Base-by-base conservation (phyloP, 179 eudicot genomes). In the Silene noctiflora region DNA sequence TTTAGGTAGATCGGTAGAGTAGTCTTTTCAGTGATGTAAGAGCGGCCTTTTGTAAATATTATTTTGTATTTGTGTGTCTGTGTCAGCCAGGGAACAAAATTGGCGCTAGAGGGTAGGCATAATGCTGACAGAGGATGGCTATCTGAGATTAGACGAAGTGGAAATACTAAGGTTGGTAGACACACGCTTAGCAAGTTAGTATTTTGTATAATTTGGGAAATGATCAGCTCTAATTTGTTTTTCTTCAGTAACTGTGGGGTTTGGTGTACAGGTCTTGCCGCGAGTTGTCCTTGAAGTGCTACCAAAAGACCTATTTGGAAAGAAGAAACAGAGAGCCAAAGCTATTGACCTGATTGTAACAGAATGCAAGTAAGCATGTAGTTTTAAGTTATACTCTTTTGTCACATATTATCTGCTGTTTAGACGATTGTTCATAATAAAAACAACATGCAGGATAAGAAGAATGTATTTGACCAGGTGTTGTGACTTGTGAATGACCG, bases 41-140 rank as follows among this genome's bases (percentile, higher is more conserved):
- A 11, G 10, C 0, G 51, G 22, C 20, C 56, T 56, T 14, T 67
- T 17, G 20, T 66, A 35, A 42, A 12, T 21, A 7, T 4, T 74
- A 1, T 63, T 16, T 21, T 63, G 61, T 68, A 46, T 29, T 21
- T 25, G 33, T 75, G 19, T 64, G 72, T 75, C 20, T 61, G 75
- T 87, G 80, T 63, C 89, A 92, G 99, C 83, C 85, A 89, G 85
- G 92, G 89, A 70, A 69, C 85, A 16, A 80, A 85, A 17, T 79
- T 89, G 78, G 76, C 84, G 67, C 80, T 95, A 69, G 97, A 89
- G 82, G 98, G 98, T 82, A 91, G 95, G 75, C 97, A 95, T 87
- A 91, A 95, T 80, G 99, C 91, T 78, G 99, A 93, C 80, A 80
- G 11, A 64, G 96, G 84, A 78, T 95, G 98, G 99, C 83, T 93